A percentile compares a stretch with the other conserved stretches of the same genome.
Conservation (phyloP, 257 asterid species). For the Asclepias syriaca region DNA sequence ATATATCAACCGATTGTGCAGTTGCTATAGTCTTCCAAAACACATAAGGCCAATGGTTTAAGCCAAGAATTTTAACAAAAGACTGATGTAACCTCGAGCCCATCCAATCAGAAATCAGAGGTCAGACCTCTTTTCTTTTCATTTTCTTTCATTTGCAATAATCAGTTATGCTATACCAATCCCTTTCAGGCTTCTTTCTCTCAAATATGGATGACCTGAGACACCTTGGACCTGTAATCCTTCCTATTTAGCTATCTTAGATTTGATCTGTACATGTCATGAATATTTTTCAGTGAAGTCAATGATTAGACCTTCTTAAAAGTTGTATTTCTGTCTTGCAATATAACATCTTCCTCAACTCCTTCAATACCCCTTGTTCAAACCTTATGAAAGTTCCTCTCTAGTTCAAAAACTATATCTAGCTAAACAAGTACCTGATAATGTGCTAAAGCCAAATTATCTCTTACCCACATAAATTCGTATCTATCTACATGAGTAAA, state of each 20-base stretch:
- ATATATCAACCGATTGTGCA: too few species aligned
- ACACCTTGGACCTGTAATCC: neutral
- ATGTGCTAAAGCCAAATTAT: neutral
- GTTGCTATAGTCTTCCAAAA: too few species aligned
- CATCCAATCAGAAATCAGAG: too few species aligned
- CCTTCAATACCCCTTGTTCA: too few species aligned
- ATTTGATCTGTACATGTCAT: neutral
- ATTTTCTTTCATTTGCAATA: too few species aligned
- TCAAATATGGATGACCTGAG: neutral
- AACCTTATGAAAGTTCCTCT: too few species aligned
- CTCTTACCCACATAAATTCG: neutral
- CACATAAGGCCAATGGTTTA: too few species aligned
- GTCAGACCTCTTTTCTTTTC: neutral
- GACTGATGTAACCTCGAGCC: too few species aligned
- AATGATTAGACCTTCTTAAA: neutral
- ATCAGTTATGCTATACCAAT: neutral
- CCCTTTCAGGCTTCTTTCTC: neutral
- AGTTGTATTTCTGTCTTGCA: neutral
- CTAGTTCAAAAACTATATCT: too few species aligned
- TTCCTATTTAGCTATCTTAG: neutral
- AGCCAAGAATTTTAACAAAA: too few species aligned
- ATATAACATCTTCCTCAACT: too few species aligned
- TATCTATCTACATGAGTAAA: neutral
- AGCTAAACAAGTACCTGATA: neutral
- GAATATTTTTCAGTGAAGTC: neutral